These are phyloP conservation scores for Coemansia sp. DNA, from an alignment of 192 early-diverging fungal species.

Conservation along the genomic window DNA sequence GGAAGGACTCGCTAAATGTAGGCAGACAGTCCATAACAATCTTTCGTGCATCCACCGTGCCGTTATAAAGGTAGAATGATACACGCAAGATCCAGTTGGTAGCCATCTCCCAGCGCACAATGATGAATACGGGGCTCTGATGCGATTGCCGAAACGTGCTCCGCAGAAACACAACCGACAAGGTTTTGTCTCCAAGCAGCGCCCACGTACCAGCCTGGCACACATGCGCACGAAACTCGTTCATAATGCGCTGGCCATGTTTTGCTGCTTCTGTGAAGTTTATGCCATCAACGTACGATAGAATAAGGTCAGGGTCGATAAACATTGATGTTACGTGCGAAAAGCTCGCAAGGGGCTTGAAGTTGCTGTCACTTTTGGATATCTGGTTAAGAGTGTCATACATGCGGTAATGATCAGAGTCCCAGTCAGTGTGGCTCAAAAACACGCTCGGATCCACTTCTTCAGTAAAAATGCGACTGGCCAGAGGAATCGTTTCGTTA, in stretches of 20 bases:
- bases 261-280: conserved; percentile 42
- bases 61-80: conserved; percentile 47
- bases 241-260: conserved; percentile 35
- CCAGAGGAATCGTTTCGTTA: conserved; percentile 21
- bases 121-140: conserved; percentile 34
- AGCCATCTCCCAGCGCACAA: conserved; percentile 44
- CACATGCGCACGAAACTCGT: conserved; percentile 48
- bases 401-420: conserved; percentile 34
- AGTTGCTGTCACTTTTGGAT: conserved; percentile 7
- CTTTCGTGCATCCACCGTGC: conserved; percentile 40
- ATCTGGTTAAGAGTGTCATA: conserved; percentile 36
- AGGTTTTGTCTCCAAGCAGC: conserved; percentile 30
- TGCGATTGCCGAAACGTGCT: conserved; percentile 36
- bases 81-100: conserved; percentile 51
- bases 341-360: conserved; percentile 29
- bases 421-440: conserved; percentile 31
- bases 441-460: conserved; percentile 41
- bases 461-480: conserved; percentile 28
- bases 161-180: conserved; percentile 48
- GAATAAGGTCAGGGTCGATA: conserved; percentile 43
- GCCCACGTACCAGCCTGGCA: conserved; percentile 50
- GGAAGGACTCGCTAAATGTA: conserved; percentile 33
- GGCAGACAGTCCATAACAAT: conserved; percentile 48
- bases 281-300: conserved; percentile 43
- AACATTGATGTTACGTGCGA: conserved; percentile 45